Conservation (phyloP, 1,139 yeast species). For the Debaryomyces subglobosus region DNA sequence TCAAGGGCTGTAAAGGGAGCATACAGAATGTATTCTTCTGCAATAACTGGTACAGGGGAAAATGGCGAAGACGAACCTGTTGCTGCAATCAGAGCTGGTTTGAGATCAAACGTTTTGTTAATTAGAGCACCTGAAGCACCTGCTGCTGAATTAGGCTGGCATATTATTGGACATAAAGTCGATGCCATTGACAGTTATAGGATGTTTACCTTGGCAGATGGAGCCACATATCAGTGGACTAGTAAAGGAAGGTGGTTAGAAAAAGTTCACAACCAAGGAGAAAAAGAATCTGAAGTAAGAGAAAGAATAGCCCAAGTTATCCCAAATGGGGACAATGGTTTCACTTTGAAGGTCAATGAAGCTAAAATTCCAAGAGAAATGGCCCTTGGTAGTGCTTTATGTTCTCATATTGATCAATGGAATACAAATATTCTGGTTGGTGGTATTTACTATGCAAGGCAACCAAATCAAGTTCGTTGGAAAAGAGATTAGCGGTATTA, state of each 20-base stretch:
- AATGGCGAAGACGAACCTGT: slow-evolving; percentile 57
- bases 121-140: slow-evolving; percentile 53
- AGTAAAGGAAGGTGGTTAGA: slow-evolving; percentile 60
- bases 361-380: slow-evolving; percentile 55
- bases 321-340: slow-evolving; percentile 53
- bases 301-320: slow-evolving; percentile 59
- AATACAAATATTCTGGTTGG: slow-evolving; percentile 61
- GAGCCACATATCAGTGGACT: slow-evolving; percentile 66
- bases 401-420: slow-evolving; percentile 69
- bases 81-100: slow-evolving; percentile 61
- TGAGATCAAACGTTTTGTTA: slow-evolving; percentile 57
- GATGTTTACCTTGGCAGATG: slow-evolving; percentile 60
- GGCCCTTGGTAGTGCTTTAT: slow-evolving; percentile 61
- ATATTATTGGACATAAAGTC: slow-evolving; percentile 58
- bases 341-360: slow-evolving; percentile 56
- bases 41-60: slow-evolving; percentile 40
- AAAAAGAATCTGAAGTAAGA: slow-evolving; percentile 62
- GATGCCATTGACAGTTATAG: slow-evolving; percentile 65
- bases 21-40: slow-evolving; percentile 55
- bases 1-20: slow-evolving; percentile 69
- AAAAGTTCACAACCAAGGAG: slow-evolving; percentile 57
- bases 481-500: slow-evolving; percentile 47
- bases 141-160: slow-evolving; percentile 65
- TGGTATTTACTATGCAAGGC: slow-evolving; percentile 60
- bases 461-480: slow-evolving; percentile 57